These are phyloP conservation scores for Pholiota microspora DNA, from an alignment of 768 basidiomycete genomes.

Conservation along the genomic window DNA sequence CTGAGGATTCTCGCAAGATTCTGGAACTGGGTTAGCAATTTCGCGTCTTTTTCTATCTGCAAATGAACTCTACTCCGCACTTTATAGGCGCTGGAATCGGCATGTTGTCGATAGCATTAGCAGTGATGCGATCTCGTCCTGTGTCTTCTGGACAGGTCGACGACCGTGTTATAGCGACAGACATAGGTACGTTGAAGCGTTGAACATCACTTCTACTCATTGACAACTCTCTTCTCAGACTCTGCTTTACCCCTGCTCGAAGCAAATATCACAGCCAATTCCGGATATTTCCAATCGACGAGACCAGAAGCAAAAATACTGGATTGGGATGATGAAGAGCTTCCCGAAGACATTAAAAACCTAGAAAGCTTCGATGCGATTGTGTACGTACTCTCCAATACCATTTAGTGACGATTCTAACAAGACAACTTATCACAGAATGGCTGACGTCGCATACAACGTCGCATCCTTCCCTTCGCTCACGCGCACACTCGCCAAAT, in stretches of 20 bases:
- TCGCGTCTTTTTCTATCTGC: neutral
- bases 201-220: neutral
- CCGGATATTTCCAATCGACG: constrained; percentile 27
- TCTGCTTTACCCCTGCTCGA: constrained; percentile 80
- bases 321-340: constrained; percentile 71
- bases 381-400: constrained; percentile 46
- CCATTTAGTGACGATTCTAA: too few species aligned
- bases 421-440: constrained; percentile 41
- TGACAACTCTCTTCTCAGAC: constrained; percentile 35
- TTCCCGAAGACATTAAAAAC: constrained; percentile 43
- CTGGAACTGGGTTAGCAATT: constrained; percentile 66
- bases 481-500: constrained; percentile 56
- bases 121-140: constrained; percentile 46
- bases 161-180: constrained; percentile 47
- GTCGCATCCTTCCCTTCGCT: constrained; percentile 80
- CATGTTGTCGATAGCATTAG: constrained; percentile 68
- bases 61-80: neutral
- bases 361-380: constrained; percentile 58
- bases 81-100: constrained; percentile 79
- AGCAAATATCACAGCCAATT: constrained; percentile 60
- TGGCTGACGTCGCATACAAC: constrained; percentile 94
- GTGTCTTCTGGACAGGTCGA: constrained; percentile 1
- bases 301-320: constrained; percentile 42
- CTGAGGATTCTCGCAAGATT: constrained; percentile 36
- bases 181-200: constrained; percentile 75